Evolutionary conservation across 2,329 filamentous ascomycete genomes (phyloP).

Genomic region (Xylaria hypoxylon): DNA sequence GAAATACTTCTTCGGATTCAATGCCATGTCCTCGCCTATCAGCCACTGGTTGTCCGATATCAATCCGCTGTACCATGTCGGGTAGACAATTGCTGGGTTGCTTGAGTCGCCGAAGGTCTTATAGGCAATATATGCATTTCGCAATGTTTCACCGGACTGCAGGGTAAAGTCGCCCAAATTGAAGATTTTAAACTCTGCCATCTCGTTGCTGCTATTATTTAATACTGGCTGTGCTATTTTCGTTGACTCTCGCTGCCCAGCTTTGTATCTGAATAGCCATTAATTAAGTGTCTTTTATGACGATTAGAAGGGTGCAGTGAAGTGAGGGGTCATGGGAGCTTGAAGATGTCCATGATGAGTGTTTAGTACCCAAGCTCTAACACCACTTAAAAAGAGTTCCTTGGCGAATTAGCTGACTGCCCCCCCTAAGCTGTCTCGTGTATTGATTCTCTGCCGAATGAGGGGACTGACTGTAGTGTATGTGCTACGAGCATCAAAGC

Average conservation of each 20-base stretch:
- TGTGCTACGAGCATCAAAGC: not conserved
- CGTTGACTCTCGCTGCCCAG: not conserved
- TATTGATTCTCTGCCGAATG: not conserved
- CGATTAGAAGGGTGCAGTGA: not conserved
- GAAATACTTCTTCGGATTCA: conserved; percentile 67
- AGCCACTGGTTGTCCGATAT: conserved; percentile 83
- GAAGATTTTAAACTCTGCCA: conserved; percentile 51
- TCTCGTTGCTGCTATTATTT: not conserved
- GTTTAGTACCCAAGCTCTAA: not conserved
- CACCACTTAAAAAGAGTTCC: not conserved
- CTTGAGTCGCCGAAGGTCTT: conserved; percentile 76
- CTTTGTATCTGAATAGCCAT: not conserved
- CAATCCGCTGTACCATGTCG: conserved; percentile 74
- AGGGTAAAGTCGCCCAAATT: conserved; percentile 74
- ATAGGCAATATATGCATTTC: conserved; percentile 77
- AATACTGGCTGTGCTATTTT: not conserved
- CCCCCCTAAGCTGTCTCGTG: not conserved
- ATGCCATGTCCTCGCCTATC: conserved; percentile 71
- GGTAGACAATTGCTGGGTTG: conserved; percentile 77
- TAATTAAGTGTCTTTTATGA: not conserved
- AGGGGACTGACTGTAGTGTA: too few relatives aligned
- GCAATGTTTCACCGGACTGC: conserved; percentile 71
- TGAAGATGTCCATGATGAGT: not conserved
- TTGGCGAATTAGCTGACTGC: not conserved
- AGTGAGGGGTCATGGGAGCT: not conserved